These are phyloP conservation scores for Dunaliella sp. DNA, from an alignment of 139 green algal species.

Conservation along the genomic window DNA sequence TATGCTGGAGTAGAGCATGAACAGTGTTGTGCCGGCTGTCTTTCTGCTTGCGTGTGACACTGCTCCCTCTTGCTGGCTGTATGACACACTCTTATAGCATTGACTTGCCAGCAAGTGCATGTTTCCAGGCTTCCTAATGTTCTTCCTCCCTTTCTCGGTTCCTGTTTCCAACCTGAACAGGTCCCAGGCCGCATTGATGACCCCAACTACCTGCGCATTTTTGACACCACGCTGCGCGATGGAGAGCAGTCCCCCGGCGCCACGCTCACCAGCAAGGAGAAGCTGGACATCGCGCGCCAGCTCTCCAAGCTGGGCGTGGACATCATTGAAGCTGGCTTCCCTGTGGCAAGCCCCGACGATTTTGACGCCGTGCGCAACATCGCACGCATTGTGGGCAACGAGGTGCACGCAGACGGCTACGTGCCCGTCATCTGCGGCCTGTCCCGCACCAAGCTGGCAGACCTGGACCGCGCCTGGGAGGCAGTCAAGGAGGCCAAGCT, in stretches of 20 bases:
- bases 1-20: too few species aligned
- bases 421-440: constrained; percentile 98
- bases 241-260: constrained; percentile 95
- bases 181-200: constrained; percentile 83
- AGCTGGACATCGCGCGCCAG: constrained; percentile 94
- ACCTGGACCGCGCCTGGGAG: constrained; percentile 88
- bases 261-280: constrained; percentile 94
- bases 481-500: constrained; percentile 81
- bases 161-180: too few species aligned
- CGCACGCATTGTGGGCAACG: constrained; percentile 86
- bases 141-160: too few species aligned
- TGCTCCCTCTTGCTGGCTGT: too few species aligned
- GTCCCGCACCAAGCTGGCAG: constrained; percentile 71
- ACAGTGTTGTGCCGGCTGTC: too few species aligned
- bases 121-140: too few species aligned
- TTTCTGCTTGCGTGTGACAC: too few species aligned
- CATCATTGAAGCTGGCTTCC: constrained; percentile 99
- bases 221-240: constrained; percentile 98
- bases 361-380: constrained; percentile 93
- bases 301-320: constrained; percentile 96
- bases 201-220: constrained; percentile 94
- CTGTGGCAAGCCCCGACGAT: constrained; percentile 94
- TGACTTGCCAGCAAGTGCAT: too few species aligned
- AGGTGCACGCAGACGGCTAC: constrained; percentile 84
- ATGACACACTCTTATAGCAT: too few species aligned